Evolutionary conservation across 2,329 filamentous ascomycete species (phyloP), one percentile per base, ranked within the genome.

Genomic region (Fusarium neocosmosporiellum): DNA sequence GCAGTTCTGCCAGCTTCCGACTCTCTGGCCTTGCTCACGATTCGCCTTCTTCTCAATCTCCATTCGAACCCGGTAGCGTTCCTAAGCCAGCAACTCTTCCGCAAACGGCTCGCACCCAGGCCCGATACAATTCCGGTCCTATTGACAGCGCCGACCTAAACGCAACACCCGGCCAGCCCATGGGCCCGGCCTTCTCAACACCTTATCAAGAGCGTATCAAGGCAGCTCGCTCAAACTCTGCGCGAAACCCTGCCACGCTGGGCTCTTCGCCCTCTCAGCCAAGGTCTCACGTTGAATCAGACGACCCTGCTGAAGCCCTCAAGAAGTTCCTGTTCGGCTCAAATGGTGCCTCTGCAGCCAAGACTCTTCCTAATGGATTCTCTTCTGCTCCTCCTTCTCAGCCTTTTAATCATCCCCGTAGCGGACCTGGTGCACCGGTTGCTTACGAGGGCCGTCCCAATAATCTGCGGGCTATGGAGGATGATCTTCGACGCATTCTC

Each of bases 151-250:
- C 77, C 27, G 94, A 97, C 78, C 84, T 95, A 53, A 90, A 94
- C 71, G 88, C 88, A 27, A 87, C 86, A 20, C 85, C 86, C 22
- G 85, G 85, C 48, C 86, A 83, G 53, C 84, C 86, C 33, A 88
- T 91, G 73, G 92, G 88, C 5, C 91, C 91, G 31, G 88, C 92
- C 2, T 93, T 94, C 79, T 91, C 92, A 6, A 92, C 91, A 0
- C 89, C 90, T 0, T 92, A 90, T 73, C 83, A 88, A 7, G 88
- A 91, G 67, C 87, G 90, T 48, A 90, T 92, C 66, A 86, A 85
- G 65, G 89, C 89, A 60, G 88, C 86, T 24, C 86, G 85, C 20
- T 80, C 82, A 13, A 78, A 63, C 46, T 79, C 80, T 37, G 72
- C 77, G 61, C 78, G 73, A 14, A 62, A 70, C 3, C 67, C 69